These are phyloP conservation scores for Avena atlantica DNA, from an alignment of 176 grass and related monocot genomes.

Conservation along the genomic window DNA sequence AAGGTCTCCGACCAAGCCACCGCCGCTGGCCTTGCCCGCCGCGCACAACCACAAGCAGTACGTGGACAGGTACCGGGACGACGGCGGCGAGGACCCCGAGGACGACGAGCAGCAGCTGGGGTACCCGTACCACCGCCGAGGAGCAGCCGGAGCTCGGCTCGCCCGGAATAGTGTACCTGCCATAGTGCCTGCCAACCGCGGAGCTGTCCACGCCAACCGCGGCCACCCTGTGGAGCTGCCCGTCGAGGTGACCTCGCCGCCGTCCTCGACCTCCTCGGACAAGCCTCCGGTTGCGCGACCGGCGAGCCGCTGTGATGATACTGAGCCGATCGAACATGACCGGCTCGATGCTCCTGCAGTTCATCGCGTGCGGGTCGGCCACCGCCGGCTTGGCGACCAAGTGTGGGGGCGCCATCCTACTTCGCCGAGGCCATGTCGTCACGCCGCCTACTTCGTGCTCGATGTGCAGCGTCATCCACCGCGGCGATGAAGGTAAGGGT, in stretches of 20 bases:
- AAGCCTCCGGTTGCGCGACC: conserved; percentile 30
- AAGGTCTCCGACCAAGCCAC: conserved; percentile 60
- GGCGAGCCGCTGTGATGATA: conserved; percentile 37
- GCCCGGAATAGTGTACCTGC: no score
- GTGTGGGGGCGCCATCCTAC: not conserved
- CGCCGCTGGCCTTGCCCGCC: conserved; percentile 35
- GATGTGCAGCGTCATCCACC: no score
- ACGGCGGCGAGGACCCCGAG: conserved; percentile 48
- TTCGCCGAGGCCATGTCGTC: no score
- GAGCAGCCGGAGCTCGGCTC: conserved; percentile 13
- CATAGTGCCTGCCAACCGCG: no score
- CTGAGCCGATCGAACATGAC: conserved; percentile 52
- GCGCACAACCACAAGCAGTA: conserved; percentile 60
- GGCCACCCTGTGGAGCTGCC: conserved; percentile 75
- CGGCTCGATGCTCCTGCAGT: conserved; percentile 80
- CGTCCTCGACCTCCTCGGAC: conserved; percentile 56
- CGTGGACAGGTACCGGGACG: conserved; percentile 59
- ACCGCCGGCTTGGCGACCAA: conserved; percentile 24
- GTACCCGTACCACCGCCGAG: conserved; percentile 49
- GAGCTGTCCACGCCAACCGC: conserved; percentile 53
- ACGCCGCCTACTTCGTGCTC: no score
- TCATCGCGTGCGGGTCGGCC: conserved; percentile 86
- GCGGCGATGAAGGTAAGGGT: no score
- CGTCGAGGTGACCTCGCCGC: conserved; percentile 79
- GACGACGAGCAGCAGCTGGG: conserved; percentile 67